Evolutionary conservation across 1,284 basidiomycete species (phyloP), one percentile per base, ranked within the genome.

Genomic region (Athelia sp.): DNA sequence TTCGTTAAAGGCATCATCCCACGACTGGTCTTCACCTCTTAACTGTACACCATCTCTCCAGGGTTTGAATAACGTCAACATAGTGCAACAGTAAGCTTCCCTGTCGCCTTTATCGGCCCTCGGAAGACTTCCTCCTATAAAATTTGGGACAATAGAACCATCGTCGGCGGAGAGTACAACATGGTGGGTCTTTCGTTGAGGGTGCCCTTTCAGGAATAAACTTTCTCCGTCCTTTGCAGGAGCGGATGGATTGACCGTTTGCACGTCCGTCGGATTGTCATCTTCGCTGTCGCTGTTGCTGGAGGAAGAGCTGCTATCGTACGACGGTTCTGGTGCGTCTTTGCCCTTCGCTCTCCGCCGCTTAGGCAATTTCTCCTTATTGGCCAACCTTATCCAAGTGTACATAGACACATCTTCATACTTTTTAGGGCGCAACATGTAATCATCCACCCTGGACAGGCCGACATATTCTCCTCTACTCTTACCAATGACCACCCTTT

Each of bases 41-140:
- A 69, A 42, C 18, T 68, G 62, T 3, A 23, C 8, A 0, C 65
- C 64, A 14, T 46, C 53, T 15, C 61, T 34, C 66, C 66, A 70
- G 3, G 62, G 63, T 36, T 55, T 58, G 35, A 68, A 69, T n/a
- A 54, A 35, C 15, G 51, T 54, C 15, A 54, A 24, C 53, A 54
- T 52, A 24, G 48, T 48, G 18, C n/a, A n/a, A 40, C 54, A 58
- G 47, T 57, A 61, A n/a, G 57, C 52, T 17, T 60, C 58, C 4
- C 48, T 8, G 40, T 56, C 54, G 14, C 56, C 58, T 47, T 52
- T 43, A 46, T 61, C 57, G 34, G 44, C 40, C 40, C 57, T 19
- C 4, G 56, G 59, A 8, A 58, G 45, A 31, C 45, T 6, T 11
- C 49, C 52, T 18, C 56, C 56, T 13, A 53, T 43, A 50, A 61